Conservation (phyloP, 75 land plant genomes). For the Picea glauca region DNA sequence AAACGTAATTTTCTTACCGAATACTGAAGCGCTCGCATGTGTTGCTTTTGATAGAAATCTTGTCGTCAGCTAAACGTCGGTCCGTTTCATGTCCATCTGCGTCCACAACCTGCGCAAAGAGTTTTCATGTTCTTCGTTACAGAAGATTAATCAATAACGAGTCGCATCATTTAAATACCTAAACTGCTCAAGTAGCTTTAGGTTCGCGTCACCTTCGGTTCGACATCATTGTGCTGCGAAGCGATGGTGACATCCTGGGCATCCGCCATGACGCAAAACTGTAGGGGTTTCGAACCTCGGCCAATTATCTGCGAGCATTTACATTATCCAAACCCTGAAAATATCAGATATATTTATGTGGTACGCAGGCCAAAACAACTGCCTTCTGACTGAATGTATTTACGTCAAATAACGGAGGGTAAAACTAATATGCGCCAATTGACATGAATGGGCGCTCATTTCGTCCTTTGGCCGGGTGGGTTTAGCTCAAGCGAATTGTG, state of each 20-base stretch:
- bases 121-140: no score
- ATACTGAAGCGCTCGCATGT: conserved; percentile 2
- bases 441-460: no score
- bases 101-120: neutral
- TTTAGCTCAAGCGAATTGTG: no score
- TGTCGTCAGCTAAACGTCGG: neutral
- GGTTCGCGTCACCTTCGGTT: neutral
- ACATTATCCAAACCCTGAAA: no score
- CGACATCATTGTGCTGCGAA: neutral
- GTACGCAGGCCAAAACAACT: no score
- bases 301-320: no score
- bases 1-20: neutral
- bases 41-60: neutral
- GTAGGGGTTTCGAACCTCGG: no score
- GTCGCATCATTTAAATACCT: neutral
- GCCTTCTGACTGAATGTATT: no score
- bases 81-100: neutral
- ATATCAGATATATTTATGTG: no score
- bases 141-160: neutral
- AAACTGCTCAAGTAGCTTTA: neutral
- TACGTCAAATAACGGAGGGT: no score
- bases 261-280: neutral
- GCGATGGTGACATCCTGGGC: neutral
- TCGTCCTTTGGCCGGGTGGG: no score
- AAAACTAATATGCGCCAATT: no score